phyloP scores from a whole-genome alignment of 2,329 filamentous ascomycete genomes.

The Exophiala sp. region DNA sequence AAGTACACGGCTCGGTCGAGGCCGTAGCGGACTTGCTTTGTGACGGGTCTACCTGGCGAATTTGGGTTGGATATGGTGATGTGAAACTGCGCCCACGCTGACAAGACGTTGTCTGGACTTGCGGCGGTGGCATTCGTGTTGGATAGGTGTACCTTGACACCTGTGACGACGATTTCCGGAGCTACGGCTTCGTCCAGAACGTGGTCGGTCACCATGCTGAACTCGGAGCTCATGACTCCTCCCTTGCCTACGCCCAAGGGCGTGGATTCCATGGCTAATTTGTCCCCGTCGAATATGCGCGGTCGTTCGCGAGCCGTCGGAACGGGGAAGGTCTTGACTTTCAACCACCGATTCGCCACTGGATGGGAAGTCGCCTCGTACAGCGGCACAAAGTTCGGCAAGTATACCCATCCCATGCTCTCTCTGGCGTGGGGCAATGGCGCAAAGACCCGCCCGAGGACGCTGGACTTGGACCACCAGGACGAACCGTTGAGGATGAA shows the following conservation, averaged over 20 bases:
- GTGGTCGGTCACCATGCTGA: slow-evolving; percentile 38
- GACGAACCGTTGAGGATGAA: slow-evolving; percentile 47
- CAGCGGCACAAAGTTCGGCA: slow-evolving; percentile 38
- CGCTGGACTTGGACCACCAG: slow-evolving; percentile 57
- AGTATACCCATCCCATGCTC: slow-evolving; percentile 56
- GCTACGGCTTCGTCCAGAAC: slow-evolving; percentile 12
- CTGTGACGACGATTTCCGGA: slow-evolving; percentile 21
- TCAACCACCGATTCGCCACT: slow-evolving; percentile 49
- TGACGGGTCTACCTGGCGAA: slow-evolving; percentile 27
- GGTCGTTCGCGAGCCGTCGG: slow-evolving; percentile 33
- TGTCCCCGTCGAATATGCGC: slow-evolving; percentile 44
- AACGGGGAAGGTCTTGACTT: slow-evolving; percentile 40
- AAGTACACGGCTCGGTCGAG: slow-evolving; percentile 53
- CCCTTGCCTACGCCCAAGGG: slow-evolving; percentile 38
- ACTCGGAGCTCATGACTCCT: slow-evolving; percentile 36
- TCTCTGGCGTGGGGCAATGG: slow-evolving; percentile 44
- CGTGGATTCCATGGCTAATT: slow-evolving; percentile 38
- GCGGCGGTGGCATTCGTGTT: slow-evolving; percentile 7
- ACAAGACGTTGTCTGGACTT: slow-evolving; percentile 19
- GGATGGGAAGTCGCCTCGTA: slow-evolving; percentile 29
- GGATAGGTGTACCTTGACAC: slow-evolving; percentile 30
- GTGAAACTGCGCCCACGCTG: slow-evolving; percentile 23
- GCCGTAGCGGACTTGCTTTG: slow-evolving; percentile 34
- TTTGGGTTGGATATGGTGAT: slow-evolving; percentile 17
- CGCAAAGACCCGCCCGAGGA: slow-evolving; percentile 54